Evolutionary conservation across 148 eudicot genomes (phyloP).

Genomic region (Pharnaceum exiguum): DNA sequence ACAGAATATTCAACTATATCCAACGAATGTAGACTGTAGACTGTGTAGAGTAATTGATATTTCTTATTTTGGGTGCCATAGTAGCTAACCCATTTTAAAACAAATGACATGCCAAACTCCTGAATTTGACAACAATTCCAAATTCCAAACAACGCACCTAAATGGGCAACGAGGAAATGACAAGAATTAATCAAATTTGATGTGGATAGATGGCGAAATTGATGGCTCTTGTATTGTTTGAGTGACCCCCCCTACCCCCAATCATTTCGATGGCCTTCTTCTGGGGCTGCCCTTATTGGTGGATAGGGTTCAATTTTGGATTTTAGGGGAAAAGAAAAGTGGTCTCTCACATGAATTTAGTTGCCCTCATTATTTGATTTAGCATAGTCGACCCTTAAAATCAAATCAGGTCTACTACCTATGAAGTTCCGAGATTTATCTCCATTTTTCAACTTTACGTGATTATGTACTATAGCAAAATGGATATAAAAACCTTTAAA

Average conservation of each 20-base stretch:
- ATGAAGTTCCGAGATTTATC: too few species aligned
- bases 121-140: slow-evolving; percentile 11
- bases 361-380: neutral
- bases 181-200: slow-evolving; percentile 19
- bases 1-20: too few species aligned
- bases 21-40: too few species aligned
- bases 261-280: slow-evolving; percentile 22
- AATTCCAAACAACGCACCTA: slow-evolving; percentile 15
- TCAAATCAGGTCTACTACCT: too few species aligned
- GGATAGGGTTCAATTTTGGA: slow-evolving; percentile 14
- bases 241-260: slow-evolving; percentile 7
- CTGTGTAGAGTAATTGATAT: too few species aligned
- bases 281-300: slow-evolving; percentile 4
- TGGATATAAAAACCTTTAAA: too few species aligned
- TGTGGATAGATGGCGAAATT: slow-evolving; percentile 17
- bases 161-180: slow-evolving; percentile 22
- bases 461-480: too few species aligned
- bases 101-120: slow-evolving; percentile 17
- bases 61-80: neutral
- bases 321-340: neutral
- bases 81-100: neutral
- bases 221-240: slow-evolving; percentile 11
- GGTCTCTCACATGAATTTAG: neutral
- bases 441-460: too few species aligned
- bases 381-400: too few species aligned